Conservation (phyloP, 2,329 filamentous ascomycete genomes). For the Botrytis squamosa region DNA sequence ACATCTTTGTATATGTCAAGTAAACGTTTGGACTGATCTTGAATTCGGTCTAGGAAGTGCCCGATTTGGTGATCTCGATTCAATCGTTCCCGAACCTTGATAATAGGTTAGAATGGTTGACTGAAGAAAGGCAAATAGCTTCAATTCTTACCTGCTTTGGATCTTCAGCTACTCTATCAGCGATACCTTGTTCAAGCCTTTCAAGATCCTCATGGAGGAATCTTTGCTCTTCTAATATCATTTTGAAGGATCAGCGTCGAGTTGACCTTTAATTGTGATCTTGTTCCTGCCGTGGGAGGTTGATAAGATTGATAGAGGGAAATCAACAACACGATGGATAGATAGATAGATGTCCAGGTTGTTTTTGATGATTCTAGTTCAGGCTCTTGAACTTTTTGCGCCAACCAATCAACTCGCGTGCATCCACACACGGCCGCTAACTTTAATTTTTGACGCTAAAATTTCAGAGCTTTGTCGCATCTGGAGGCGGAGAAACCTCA, state of each 20-base stretch:
- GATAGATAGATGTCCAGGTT: background rate
- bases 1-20: constrained; percentile 82
- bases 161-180: constrained; percentile 84
- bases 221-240: constrained; percentile 92
- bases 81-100: constrained; percentile 80
- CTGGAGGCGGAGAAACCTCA: background rate
- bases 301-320: background rate
- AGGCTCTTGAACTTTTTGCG: constrained; percentile 22
- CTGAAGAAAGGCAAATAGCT: background rate
- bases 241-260: constrained; percentile 37
- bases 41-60: constrained; percentile 82
- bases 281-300: background rate
- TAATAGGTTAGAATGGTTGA: background rate
- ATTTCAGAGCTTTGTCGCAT: constrained; percentile 22
- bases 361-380: constrained; percentile 15
- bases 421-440: constrained; percentile 21
- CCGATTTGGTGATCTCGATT: constrained; percentile 90
- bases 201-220: constrained; percentile 96
- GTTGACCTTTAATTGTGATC: background rate
- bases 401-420: constrained; percentile 31
- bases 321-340: background rate
- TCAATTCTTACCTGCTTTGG: constrained; percentile 70
- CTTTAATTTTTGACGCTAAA: constrained; percentile 26
- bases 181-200: constrained; percentile 89
- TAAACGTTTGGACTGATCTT: constrained; percentile 78